phyloP scores from a whole-genome alignment of 257 asterid genomes.

The Gentiana dahurica region DNA sequence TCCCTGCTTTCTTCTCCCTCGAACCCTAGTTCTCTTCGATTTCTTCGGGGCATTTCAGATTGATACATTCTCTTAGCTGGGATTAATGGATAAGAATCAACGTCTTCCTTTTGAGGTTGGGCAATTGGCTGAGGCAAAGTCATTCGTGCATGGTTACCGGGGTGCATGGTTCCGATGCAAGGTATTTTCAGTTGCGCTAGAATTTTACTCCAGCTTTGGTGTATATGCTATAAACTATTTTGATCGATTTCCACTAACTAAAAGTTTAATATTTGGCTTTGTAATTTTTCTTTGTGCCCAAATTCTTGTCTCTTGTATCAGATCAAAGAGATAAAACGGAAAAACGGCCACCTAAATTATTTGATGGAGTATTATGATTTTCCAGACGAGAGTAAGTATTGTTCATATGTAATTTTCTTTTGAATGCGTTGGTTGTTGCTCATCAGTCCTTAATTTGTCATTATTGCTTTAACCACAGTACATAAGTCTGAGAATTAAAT shows the following conservation, averaged over 20 bases:
- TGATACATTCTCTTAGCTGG: too few relatives aligned
- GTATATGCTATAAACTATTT: background rate
- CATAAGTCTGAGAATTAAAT: background rate
- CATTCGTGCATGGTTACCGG: constrained; percentile 34
- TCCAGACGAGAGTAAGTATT: constrained; percentile 56
- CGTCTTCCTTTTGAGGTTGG: constrained; percentile 34
- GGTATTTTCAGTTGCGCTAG: constrained; percentile 2
- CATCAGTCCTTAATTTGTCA: background rate
- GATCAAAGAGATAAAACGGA: constrained; percentile 27
- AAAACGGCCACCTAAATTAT: constrained; percentile 8
- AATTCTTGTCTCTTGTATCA: constrained; percentile 18
- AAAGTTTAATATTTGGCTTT: background rate
- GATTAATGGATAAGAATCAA: constrained; percentile 12
- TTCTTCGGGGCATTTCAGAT: too few relatives aligned
- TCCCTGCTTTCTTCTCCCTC: too few relatives aligned
- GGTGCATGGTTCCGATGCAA: constrained; percentile 49
- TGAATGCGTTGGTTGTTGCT: background rate
- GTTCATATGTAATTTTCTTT: background rate
- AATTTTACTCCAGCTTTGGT: background rate
- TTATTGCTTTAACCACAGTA: background rate
- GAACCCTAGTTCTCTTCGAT: too few relatives aligned
- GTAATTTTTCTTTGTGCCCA: constrained; percentile 1
- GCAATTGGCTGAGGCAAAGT: constrained; percentile 32
- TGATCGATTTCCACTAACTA: too few relatives aligned
- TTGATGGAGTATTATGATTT: constrained; percentile 39